These are phyloP conservation scores for Penicillium sp. DNA, from an alignment of 2,329 filamentous ascomycete species.

Conservation along the genomic window DNA sequence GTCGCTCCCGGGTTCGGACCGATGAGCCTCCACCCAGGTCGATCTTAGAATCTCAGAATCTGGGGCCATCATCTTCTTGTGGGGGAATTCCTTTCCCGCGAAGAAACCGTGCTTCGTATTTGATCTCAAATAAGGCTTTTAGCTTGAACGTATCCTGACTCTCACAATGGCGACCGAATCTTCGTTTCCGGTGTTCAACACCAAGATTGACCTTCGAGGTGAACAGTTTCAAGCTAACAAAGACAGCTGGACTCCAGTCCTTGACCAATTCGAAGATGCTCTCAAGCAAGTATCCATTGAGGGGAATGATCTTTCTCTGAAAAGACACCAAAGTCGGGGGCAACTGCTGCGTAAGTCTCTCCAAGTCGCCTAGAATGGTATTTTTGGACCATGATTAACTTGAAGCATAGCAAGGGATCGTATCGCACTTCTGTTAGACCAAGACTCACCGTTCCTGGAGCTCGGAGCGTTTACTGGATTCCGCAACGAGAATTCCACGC, in stretches of 20 bases:
- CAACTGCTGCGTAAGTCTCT: conserved; percentile 29
- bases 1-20: conserved; percentile 14
- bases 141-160: background rate
- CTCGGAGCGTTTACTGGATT: conserved; percentile 41
- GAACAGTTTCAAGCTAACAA: conserved; percentile 21
- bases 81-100: background rate
- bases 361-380: background rate
- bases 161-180: conserved; percentile 17
- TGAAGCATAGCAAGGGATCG: conserved; percentile 37
- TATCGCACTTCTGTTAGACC: conserved; percentile 39
- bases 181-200: conserved; percentile 15
- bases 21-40: background rate
- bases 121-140: background rate
- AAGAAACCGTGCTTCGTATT: background rate
- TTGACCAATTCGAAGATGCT: conserved; percentile 31
- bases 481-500: conserved; percentile 34
- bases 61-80: no score
- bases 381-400: background rate
- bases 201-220: conserved; percentile 23
- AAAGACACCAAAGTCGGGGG: conserved; percentile 30
- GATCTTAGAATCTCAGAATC: background rate
- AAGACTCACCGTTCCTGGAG: conserved; percentile 43
- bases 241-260: conserved; percentile 32
- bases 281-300: conserved; percentile 32
- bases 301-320: conserved; percentile 30